A percentile compares a stretch with the other conserved stretches of the same genome.
phyloP scores from a whole-genome alignment of 805 yeast genomes.

The Metschnikowia gruessii region DNA sequence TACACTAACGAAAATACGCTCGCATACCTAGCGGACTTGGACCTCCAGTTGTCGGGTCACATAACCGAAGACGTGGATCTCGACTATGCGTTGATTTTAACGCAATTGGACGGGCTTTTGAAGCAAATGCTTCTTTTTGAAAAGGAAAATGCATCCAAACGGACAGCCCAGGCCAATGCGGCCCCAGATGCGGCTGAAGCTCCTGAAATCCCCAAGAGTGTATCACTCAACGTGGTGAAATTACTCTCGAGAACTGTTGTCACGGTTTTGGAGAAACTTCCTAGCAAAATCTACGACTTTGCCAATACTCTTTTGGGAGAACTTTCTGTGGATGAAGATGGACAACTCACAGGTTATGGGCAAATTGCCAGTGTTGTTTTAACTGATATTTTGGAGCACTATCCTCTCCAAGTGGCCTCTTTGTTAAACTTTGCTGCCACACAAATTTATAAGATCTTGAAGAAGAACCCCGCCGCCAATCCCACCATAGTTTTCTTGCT shows the following conservation, averaged over 20 bases:
- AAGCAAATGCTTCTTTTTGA: constrained; percentile 12
- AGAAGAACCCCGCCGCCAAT: constrained; percentile 29
- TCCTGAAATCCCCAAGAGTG: neutral
- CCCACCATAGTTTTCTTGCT: constrained; percentile 32
- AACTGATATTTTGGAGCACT: constrained; percentile 37
- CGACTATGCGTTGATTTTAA: constrained; percentile 20
- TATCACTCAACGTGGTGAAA: constrained; percentile 23
- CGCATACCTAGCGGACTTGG: constrained; percentile 23
- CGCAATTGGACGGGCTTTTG: constrained; percentile 27
- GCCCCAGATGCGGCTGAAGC: neutral
- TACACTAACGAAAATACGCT: constrained; percentile 22
- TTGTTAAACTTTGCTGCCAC: constrained; percentile 32
- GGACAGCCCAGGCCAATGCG: neutral
- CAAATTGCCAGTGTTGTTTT: constrained; percentile 31
- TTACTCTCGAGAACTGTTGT: constrained; percentile 31
- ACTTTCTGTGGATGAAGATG: constrained; percentile 20
- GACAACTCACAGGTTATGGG: constrained; percentile 19
- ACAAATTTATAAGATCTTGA: constrained; percentile 40
- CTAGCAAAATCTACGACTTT: constrained; percentile 37
- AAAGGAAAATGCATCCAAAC: neutral
- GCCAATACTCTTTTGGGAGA: constrained; percentile 35
- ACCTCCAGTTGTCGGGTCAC: constrained; percentile 17
- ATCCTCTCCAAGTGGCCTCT: constrained; percentile 36
- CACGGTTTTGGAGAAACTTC: constrained; percentile 27
- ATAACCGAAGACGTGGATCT: constrained; percentile 5